Conservation (phyloP, 148 eudicot species). For the Amaranthus cruentus region DNA sequence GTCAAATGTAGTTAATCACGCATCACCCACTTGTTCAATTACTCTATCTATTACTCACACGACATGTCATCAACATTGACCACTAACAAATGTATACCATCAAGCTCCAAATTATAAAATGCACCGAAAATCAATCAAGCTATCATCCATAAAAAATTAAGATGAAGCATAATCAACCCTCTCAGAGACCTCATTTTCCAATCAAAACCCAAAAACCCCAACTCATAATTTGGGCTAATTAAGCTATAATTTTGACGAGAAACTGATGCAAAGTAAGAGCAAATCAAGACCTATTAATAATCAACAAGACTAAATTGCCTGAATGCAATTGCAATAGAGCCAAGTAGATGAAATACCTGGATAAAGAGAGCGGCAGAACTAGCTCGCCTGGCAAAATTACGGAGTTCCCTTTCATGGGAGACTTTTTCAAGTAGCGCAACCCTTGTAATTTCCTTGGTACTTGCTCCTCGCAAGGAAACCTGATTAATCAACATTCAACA, state of each 20-base stretch:
- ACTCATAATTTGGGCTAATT: not conserved
- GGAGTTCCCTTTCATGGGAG: constrained; percentile 73
- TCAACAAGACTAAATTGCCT: not conserved
- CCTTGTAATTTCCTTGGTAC: constrained; percentile 77
- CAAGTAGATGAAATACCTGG: constrained; percentile 41
- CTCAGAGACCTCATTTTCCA: not conserved
- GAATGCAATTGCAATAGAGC: not conserved
- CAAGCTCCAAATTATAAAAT: no score
- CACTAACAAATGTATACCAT: no score
- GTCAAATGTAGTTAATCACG: not conserved
- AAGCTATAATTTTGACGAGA: not conserved
- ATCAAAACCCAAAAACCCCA: not conserved
- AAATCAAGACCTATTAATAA: not conserved
- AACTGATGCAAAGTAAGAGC: not conserved
- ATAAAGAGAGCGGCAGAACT: constrained; percentile 59
- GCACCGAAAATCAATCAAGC: no score
- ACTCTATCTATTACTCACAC: not conserved
- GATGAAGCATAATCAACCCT: not conserved
- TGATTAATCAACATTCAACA: constrained; percentile 16
- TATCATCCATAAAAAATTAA: no score
- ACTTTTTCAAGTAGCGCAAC: constrained; percentile 70
- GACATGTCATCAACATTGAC: not conserved
- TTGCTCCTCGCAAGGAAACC: constrained; percentile 90
- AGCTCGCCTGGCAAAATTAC: constrained; percentile 66
- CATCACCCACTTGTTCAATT: not conserved